These are phyloP conservation scores for Fusarium xyrophilum DNA, from an alignment of 2,329 filamentous ascomycete species.

Conservation along the genomic window DNA sequence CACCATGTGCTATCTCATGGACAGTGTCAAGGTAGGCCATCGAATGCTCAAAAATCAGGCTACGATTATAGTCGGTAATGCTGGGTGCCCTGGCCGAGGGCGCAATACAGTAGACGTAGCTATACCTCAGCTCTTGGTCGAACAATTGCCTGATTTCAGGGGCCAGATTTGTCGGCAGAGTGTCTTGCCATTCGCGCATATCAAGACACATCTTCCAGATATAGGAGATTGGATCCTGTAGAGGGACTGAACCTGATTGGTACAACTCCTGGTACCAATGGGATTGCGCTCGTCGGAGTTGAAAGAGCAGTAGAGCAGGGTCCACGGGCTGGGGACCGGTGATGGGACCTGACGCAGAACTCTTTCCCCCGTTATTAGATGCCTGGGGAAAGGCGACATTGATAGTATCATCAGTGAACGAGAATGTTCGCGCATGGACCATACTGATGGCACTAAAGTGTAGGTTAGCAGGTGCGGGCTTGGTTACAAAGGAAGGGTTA, in stretches of 20 bases:
- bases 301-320: constrained; percentile 78
- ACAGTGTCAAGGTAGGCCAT: constrained; percentile 82
- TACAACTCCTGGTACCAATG: constrained; percentile 89
- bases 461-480: constrained; percentile 28
- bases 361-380: constrained; percentile 51
- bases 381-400: constrained; percentile 77
- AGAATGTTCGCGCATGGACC: constrained; percentile 86
- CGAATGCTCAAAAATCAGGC: constrained; percentile 84
- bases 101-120: constrained; percentile 87
- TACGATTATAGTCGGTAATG: constrained; percentile 77
- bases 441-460: constrained; percentile 78
- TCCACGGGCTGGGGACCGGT: constrained; percentile 62
- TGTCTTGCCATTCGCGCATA: constrained; percentile 82
- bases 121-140: constrained; percentile 88
- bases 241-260: constrained; percentile 74
- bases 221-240: constrained; percentile 72
- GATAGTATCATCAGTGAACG: constrained; percentile 88
- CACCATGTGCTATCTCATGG: constrained; percentile 68
- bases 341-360: constrained; percentile 52
- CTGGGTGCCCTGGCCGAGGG: constrained; percentile 76
- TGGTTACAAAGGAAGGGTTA: not conserved
- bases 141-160: constrained; percentile 76
- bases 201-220: constrained; percentile 78
- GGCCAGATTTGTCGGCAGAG: constrained; percentile 71
- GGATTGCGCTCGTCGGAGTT: constrained; percentile 84